Percentiles rank a stretch among this genome's conserved stretches.
Conservation (phyloP, 306 rosid genomes). For the Dryas octopetala region DNA sequence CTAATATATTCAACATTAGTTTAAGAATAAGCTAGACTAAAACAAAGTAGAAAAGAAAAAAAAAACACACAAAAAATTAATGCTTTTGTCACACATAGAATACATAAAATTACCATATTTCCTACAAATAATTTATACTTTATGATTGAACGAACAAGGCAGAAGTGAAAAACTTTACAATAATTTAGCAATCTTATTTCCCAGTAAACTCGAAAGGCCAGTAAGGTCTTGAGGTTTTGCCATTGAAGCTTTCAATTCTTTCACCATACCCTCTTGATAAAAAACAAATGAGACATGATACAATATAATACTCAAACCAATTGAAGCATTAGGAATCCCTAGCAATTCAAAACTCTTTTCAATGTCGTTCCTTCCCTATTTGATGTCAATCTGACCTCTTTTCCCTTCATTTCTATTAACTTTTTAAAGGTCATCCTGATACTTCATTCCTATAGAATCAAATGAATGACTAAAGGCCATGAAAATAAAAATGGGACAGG, state of each 20-base stretch:
- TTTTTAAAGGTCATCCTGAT: background rate
- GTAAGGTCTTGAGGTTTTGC: background rate
- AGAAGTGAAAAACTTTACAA: background rate
- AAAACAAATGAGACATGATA: too few relatives aligned
- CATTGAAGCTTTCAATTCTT: background rate
- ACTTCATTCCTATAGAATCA: too few relatives aligned
- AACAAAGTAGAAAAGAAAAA: too few relatives aligned
- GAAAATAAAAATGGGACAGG: too few relatives aligned
- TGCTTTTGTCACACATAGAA: too few relatives aligned
- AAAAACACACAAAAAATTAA: too few relatives aligned
- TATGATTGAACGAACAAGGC: background rate
- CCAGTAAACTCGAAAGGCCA: background rate
- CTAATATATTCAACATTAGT: too few relatives aligned
- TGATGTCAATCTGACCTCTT: background rate
- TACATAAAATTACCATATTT: background rate
- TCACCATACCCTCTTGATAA: too few relatives aligned
- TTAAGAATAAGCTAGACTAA: too few relatives aligned
- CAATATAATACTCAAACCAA: background rate
- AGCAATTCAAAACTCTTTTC: background rate
- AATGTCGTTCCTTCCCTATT: background rate
- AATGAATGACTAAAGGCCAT: too few relatives aligned
- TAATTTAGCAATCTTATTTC: background rate
- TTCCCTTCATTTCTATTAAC: background rate
- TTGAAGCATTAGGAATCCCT: background rate
- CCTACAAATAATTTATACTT: background rate